These are phyloP conservation scores for Fraxinus dipetala DNA, from an alignment of 305 asterid species.

Conservation along the genomic window DNA sequence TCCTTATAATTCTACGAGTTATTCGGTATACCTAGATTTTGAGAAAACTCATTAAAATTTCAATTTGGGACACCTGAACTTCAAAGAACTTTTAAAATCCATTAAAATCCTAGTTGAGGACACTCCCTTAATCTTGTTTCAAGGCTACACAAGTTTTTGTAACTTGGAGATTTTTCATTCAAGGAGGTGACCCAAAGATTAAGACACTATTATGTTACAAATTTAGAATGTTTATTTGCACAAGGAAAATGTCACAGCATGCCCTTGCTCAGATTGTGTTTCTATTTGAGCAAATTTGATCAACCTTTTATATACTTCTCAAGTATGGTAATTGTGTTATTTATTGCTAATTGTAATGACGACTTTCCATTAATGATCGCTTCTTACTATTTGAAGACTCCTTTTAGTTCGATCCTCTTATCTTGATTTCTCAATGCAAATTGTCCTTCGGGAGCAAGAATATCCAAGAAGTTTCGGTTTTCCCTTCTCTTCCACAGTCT, in stretches of 20 bases:
- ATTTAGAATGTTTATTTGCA: not conserved
- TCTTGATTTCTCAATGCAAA: not conserved
- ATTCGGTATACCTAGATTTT: not conserved
- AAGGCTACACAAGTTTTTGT: not conserved
- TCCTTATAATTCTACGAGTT: no score
- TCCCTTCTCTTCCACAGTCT: not conserved
- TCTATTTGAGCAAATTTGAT: conserved; percentile 8
- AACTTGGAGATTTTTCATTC: not conserved
- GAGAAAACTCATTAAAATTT: not conserved
- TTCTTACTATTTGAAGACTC: not conserved
- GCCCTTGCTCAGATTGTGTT: not conserved
- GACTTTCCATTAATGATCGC: not conserved
- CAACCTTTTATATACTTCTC: not conserved
- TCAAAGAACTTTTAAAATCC: no score
- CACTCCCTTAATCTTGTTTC: not conserved
- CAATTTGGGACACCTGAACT: not conserved
- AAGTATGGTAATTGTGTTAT: not conserved
- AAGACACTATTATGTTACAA: not conserved
- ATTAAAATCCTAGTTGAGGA: not conserved
- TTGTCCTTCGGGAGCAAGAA: not conserved
- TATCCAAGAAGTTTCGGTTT: not conserved
- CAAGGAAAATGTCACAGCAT: not conserved
- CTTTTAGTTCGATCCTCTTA: not conserved
- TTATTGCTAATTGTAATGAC: not conserved
- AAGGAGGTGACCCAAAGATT: not conserved